phyloP scores from a whole-genome alignment of 2,329 filamentous ascomycete genomes.

The Fusarium torulosum region DNA sequence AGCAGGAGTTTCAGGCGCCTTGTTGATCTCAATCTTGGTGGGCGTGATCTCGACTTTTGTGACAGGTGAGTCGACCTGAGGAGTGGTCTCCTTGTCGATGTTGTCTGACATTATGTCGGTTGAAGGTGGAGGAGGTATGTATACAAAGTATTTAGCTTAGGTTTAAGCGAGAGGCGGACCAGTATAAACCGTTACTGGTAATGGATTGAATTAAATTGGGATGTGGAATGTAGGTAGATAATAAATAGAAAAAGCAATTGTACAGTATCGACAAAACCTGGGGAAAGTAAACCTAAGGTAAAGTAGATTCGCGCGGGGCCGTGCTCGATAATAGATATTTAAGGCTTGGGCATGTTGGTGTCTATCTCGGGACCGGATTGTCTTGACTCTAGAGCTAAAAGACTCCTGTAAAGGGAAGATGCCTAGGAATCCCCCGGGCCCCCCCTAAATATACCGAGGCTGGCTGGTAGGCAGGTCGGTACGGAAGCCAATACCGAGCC shows the following conservation, averaged over 20 bases:
- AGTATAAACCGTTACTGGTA: conserved; percentile 5
- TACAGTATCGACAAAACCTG: neutral
- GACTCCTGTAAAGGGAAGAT: neutral
- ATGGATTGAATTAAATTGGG: conserved; percentile 12
- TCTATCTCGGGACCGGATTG: conserved; percentile 35
- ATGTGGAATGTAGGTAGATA: conserved; percentile 10
- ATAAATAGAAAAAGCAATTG: conserved; percentile 5
- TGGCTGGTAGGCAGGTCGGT: conserved; percentile 36
- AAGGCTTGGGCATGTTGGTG: conserved; percentile 14
- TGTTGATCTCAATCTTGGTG: conserved; percentile 36
- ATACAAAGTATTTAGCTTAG: conserved; percentile 16
- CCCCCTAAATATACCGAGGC: conserved; percentile 43
- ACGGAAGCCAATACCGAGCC: conserved; percentile 39
- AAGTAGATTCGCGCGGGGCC: conserved; percentile 28
- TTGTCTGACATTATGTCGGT: conserved; percentile 40
- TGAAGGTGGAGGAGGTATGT: neutral
- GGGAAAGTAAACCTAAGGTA: conserved; percentile 36
- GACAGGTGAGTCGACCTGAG: conserved; percentile 35
- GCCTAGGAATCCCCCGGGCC: conserved; percentile 2
- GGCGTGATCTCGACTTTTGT: conserved; percentile 41
- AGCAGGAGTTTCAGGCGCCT: conserved; percentile 62
- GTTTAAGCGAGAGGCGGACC: conserved; percentile 21
- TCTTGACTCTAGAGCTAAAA: conserved; percentile 26
- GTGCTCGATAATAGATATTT: conserved; percentile 37
- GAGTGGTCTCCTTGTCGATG: conserved; percentile 38